Conservation (phyloP, 2,329 filamentous ascomycete species). For the Pleoardoris graminearum region DNA sequence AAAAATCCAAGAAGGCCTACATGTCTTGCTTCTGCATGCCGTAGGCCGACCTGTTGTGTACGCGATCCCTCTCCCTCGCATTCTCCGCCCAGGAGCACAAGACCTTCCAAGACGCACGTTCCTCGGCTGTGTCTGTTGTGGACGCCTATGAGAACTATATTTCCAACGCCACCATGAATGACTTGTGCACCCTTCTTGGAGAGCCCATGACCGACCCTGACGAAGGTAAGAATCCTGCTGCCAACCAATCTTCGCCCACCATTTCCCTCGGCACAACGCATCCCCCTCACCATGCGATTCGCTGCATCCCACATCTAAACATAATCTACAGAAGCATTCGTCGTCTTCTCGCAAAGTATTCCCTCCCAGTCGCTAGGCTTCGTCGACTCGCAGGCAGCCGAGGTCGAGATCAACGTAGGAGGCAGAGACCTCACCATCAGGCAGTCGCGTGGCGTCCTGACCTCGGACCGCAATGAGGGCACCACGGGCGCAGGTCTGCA, state of each 20-base stretch:
- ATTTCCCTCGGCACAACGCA: constrained; percentile 22
- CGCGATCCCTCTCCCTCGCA: background rate
- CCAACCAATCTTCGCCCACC: constrained; percentile 16
- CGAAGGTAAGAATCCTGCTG: constrained; percentile 55
- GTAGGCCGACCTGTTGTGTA: background rate
- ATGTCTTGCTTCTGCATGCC: background rate
- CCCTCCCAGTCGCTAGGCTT: constrained; percentile 74
- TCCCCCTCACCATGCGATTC: constrained; percentile 24
- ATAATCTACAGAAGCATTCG: constrained; percentile 73
- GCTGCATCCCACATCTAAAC: constrained; percentile 21
- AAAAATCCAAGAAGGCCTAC: background rate
- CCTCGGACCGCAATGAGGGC: constrained; percentile 71
- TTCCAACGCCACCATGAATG: constrained; percentile 19
- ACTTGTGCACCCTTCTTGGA: constrained; percentile 50
- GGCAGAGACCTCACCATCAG: constrained; percentile 73
- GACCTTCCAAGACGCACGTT: constrained; percentile 5
- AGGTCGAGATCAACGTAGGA: constrained; percentile 69
- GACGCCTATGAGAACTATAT: background rate
- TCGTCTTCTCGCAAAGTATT: constrained; percentile 77
- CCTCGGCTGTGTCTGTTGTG: background rate
- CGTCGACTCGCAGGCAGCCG: constrained; percentile 69
- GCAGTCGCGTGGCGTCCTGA: constrained; percentile 82
- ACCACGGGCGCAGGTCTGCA: constrained; percentile 70
- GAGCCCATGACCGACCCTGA: constrained; percentile 60
- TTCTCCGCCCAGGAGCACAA: constrained; percentile 9